These are phyloP conservation scores for Penicillium sp. DNA, from an alignment of 2,329 filamentous ascomycete species.

Conservation along the genomic window DNA sequence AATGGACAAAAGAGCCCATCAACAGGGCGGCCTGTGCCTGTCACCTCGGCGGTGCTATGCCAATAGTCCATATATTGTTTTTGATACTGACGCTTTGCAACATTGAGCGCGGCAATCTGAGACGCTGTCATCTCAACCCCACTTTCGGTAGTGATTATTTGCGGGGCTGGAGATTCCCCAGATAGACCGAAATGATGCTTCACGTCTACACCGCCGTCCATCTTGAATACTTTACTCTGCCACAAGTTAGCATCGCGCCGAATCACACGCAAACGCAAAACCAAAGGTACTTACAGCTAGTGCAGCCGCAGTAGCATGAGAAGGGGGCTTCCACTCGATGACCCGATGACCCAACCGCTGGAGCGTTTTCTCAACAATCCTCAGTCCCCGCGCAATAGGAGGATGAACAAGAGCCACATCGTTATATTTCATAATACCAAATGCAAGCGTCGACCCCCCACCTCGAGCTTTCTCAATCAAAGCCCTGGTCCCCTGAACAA, in stretches of 20 bases:
- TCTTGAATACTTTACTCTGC: constrained; percentile 22
- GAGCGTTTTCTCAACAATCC: constrained; percentile 51
- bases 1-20: constrained; percentile 50
- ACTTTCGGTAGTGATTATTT: constrained; percentile 38
- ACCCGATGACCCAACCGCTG: constrained; percentile 55
- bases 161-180: constrained; percentile 53
- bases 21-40: constrained; percentile 52
- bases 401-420: constrained; percentile 53
- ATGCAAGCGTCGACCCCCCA: constrained; percentile 45
- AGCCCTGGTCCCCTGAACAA: constrained; percentile 36
- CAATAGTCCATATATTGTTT: constrained; percentile 63
- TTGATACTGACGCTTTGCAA: constrained; percentile 55
- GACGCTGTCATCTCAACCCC: constrained; percentile 40
- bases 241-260: constrained; percentile 12
- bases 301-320: constrained; percentile 43
- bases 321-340: constrained; percentile 59
- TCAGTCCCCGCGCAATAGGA: constrained; percentile 56
- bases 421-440: constrained; percentile 57
- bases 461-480: constrained; percentile 38
- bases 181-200: constrained; percentile 53
- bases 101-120: constrained; percentile 50
- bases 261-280: not conserved
- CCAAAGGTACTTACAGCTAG: constrained; percentile 39
- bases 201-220: constrained; percentile 54
- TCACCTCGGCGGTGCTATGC: constrained; percentile 55